phyloP scores from a whole-genome alignment of 2,329 filamentous ascomycete species.

The Remersonia thermophila region DNA sequence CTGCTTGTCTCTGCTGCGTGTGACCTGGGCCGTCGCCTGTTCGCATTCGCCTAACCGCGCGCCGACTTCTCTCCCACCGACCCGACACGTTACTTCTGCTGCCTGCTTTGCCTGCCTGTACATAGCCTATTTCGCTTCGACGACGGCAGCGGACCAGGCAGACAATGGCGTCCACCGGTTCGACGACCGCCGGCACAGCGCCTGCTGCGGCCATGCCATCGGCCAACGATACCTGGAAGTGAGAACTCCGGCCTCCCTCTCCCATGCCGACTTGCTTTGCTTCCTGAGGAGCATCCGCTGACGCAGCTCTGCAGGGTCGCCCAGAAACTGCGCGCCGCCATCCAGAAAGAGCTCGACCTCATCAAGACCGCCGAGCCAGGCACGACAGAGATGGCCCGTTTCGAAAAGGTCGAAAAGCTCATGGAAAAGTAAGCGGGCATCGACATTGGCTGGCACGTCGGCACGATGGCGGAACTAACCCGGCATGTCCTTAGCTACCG shows the following conservation, averaged over 20 bases:
- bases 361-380: constrained; percentile 26
- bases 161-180: constrained; percentile 7
- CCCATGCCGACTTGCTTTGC: background rate
- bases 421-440: constrained; percentile 28
- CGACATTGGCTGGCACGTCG: background rate
- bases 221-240: constrained; percentile 14
- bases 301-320: constrained; percentile 24
- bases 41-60: constrained; percentile 1
- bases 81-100: background rate
- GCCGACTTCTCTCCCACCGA: background rate
- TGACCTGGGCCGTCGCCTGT: constrained; percentile 20
- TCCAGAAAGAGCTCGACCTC: constrained; percentile 32
- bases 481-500: constrained; percentile 31
- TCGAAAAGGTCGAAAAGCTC: constrained; percentile 31
- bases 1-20: constrained; percentile 17
- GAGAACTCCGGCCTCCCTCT: too few species aligned
- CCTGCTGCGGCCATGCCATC: constrained; percentile 3
- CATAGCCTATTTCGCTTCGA: too few species aligned
- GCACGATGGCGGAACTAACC: too few species aligned
- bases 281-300: constrained; percentile 1
- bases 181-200: background rate
- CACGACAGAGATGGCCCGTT: constrained; percentile 29
- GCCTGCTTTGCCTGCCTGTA: background rate
- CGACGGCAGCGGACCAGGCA: constrained; percentile 4
- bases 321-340: constrained; percentile 30